Conservation (phyloP, 768 basidiomycete genomes). For the Hericium rajendrae region DNA sequence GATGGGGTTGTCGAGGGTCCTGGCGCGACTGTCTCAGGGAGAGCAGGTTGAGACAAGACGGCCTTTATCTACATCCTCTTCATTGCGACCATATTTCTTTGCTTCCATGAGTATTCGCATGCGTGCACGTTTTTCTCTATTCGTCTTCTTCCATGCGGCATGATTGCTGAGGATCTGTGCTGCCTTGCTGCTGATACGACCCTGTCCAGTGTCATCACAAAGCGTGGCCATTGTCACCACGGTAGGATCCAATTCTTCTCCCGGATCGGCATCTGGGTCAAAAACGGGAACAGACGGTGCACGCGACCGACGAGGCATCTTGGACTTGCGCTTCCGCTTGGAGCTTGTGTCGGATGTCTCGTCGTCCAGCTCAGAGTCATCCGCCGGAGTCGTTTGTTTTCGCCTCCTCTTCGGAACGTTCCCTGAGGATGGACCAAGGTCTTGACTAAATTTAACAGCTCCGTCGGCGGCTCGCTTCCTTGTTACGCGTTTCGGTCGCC, state of each 20-base stretch:
- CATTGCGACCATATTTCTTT: constrained; percentile 62
- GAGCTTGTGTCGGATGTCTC: neutral
- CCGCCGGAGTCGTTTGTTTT: neutral
- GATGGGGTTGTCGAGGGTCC: neutral
- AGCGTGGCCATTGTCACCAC: constrained; percentile 73
- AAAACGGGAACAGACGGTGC: constrained; percentile 41
- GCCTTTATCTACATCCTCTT: constrained; percentile 31
- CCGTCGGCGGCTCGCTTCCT: too few relatives aligned
- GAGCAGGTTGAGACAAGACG: neutral
- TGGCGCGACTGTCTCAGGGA: neutral
- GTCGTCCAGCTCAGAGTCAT: neutral
- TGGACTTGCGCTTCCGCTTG: constrained; percentile 7
- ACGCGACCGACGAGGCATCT: constrained; percentile 15
- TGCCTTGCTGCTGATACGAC: constrained; percentile 71
- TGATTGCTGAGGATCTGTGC: constrained; percentile 63
- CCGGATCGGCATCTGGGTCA: constrained; percentile 52
- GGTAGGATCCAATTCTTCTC: constrained; percentile 77
- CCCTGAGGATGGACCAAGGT: too few relatives aligned
- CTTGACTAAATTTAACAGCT: too few relatives aligned
- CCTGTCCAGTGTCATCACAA: constrained; percentile 70
- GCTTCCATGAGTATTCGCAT: constrained; percentile 59
- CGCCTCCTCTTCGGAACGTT: constrained; percentile 5
- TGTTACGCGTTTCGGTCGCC: too few relatives aligned
- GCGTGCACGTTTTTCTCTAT: constrained; percentile 53
- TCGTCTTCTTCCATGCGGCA: constrained; percentile 60